Percentiles rank a stretch among this genome's conserved stretches.
Conservation (phyloP, 2,329 filamentous ascomycete species). For the Diaporthe sp. region DNA sequence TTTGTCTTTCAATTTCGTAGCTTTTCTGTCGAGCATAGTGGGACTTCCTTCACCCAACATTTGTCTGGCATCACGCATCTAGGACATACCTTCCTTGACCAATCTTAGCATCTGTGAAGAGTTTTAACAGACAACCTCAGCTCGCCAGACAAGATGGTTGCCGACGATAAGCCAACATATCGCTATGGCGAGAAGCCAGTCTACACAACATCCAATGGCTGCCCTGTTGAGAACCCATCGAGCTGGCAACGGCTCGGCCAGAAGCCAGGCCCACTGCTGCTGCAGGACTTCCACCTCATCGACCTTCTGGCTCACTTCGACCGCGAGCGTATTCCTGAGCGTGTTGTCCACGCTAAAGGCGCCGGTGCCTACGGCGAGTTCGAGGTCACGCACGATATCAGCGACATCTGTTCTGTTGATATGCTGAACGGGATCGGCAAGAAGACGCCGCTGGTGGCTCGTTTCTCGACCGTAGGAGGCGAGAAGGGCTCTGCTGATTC, state of each 20-base stretch:
- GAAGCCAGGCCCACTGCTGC: conserved; percentile 67
- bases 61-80: conserved; percentile 6
- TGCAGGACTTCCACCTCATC: conserved; percentile 77
- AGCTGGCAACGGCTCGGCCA: conserved; percentile 64
- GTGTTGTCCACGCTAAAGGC: conserved; percentile 48
- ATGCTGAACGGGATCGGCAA: conserved; percentile 41
- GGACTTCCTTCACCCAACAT: not conserved
- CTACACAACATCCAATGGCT: conserved; percentile 73
- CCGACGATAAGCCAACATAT: conserved; percentile 60
- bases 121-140: conserved; percentile 34
- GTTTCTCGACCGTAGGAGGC: conserved; percentile 83
- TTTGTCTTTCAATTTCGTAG: not conserved
- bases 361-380: conserved; percentile 48
- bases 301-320: conserved; percentile 71
- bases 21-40: not conserved
- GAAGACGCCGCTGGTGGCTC: conserved; percentile 74
- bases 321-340: conserved; percentile 51
- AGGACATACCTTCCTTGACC: not conserved
- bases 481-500: conserved; percentile 82
- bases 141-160: conserved; percentile 54
- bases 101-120: conserved; percentile 19
- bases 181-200: conserved; percentile 71
- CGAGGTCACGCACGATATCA: conserved; percentile 45
- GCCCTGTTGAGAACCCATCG: conserved; percentile 65
- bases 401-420: conserved; percentile 34